Evolutionary conservation across 1,139 yeast genomes (phyloP).

Genomic region (Scheffersomyces segobiensis): DNA sequence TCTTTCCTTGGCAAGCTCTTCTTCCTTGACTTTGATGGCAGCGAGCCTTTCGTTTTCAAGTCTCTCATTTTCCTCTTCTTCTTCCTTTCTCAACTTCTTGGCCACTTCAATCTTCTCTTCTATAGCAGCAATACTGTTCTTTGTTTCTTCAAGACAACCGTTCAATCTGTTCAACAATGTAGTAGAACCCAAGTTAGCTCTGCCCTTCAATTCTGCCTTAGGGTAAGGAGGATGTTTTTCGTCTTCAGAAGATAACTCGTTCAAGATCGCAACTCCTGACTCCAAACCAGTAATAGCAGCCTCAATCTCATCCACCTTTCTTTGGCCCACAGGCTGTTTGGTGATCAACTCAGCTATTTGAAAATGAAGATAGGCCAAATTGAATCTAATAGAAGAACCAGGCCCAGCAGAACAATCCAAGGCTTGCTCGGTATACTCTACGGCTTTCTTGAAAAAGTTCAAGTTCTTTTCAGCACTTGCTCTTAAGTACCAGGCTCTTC

Average conservation of each 20-base stretch:
- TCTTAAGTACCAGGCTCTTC: slow-evolving; percentile 88
- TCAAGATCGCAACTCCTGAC: slow-evolving; percentile 62
- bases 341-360: slow-evolving; percentile 84
- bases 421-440: slow-evolving; percentile 64
- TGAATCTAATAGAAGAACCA: slow-evolving; percentile 61
- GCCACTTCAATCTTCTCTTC: slow-evolving; percentile 73
- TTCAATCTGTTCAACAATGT: slow-evolving; percentile 74
- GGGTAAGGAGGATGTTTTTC: slow-evolving; percentile 71
- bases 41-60: slow-evolving; percentile 41
- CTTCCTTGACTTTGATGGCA: slow-evolving; percentile 46
- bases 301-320: slow-evolving; percentile 64
- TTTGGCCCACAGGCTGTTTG: slow-evolving; percentile 58
- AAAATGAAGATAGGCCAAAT: slow-evolving; percentile 80
- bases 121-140: slow-evolving; percentile 59
- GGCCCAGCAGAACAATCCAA: slow-evolving; percentile 35
- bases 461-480: slow-evolving; percentile 70
- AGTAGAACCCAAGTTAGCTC: slow-evolving; percentile 81
- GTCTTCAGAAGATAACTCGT: slow-evolving; percentile 55
- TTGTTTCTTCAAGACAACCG: slow-evolving; percentile 71
- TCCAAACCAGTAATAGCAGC: slow-evolving; percentile 58
- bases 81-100: slow-evolving; percentile 61
- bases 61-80: slow-evolving; percentile 41
- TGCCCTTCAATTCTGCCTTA: slow-evolving; percentile 73
- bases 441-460: slow-evolving; percentile 58
- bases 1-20: slow-evolving; percentile 65